A percentile compares a stretch with the other conserved stretches of the same genome.
These are phyloP conservation scores for Penicillium argentinense DNA, from an alignment of 495 filamentous ascomycete species.

Conservation along the genomic window DNA sequence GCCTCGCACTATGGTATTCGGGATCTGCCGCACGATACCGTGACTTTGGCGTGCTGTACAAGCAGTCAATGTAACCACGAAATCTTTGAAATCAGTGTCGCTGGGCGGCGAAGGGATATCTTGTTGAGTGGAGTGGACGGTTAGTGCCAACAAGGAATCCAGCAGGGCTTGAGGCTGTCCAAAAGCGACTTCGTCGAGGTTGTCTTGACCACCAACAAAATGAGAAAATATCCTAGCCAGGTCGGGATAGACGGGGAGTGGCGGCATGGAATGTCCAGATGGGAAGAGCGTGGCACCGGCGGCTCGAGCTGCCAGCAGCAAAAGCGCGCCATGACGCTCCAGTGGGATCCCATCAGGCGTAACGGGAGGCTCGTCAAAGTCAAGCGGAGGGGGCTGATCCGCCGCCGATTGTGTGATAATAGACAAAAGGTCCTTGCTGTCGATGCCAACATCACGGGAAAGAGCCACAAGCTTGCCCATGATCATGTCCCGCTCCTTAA, in stretches of 20 bases:
- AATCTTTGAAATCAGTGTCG: constrained; percentile 39
- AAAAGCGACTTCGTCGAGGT: constrained; percentile 38
- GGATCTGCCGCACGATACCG: constrained; percentile 73
- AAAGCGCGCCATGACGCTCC: constrained; percentile 67
- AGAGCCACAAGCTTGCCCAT: constrained; percentile 75
- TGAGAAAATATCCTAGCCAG: constrained; percentile 58
- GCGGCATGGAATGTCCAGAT: constrained; percentile 25
- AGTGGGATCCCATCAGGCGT: constrained; percentile 67
- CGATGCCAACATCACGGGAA: constrained; percentile 65
- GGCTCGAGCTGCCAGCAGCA: constrained; percentile 56
- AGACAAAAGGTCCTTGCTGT: constrained; percentile 50
- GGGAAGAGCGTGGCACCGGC: constrained; percentile 40
- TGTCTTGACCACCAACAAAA: constrained; percentile 54
- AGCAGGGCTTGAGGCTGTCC: constrained; percentile 44
- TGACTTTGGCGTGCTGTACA: constrained; percentile 63
- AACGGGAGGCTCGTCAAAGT: constrained; percentile 42
- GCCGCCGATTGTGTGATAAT: constrained; percentile 35
- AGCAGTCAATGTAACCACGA: constrained; percentile 62
- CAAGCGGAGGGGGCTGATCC: constrained; percentile 39
- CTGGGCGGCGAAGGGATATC: constrained; percentile 21
- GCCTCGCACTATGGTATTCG: constrained; percentile 68
- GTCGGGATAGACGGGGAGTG: constrained; percentile 62
- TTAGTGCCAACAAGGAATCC: constrained; percentile 40
- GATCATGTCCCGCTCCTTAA: constrained; percentile 66
- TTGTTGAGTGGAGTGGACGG: constrained; percentile 29